phyloP scores from a whole-genome alignment of 106 monocot genomes.

The Dioscorea zingiberensis region DNA sequence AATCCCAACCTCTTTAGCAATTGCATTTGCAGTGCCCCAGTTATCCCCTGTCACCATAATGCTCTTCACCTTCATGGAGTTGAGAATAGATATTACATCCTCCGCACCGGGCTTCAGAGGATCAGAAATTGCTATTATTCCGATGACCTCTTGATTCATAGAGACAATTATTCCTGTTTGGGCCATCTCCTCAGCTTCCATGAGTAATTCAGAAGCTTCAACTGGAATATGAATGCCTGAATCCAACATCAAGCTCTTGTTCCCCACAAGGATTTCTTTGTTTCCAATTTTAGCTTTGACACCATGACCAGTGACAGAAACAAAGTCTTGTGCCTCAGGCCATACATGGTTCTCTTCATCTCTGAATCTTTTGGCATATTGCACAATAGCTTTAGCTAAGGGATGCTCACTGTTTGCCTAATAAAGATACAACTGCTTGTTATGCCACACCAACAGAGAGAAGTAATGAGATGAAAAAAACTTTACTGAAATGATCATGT shows the following conservation, averaged over 20 bases:
- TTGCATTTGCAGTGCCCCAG: conserved; percentile 89
- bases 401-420: conserved; percentile 94
- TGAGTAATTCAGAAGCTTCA: conserved; percentile 70
- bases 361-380: conserved; percentile 67
- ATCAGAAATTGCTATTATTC: conserved; percentile 80
- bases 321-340: conserved; percentile 55
- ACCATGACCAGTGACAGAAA: conserved; percentile 74
- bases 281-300: conserved; percentile 58
- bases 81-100: conserved; percentile 84
- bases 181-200: conserved; percentile 58
- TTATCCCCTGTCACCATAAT: conserved; percentile 97
- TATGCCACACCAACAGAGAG: too few species aligned
- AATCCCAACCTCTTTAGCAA: conserved; percentile 76
- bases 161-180: conserved; percentile 71
- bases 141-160: conserved; percentile 54
- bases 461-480: too few species aligned
- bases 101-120: conserved; percentile 67
- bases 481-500: too few species aligned
- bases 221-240: conserved; percentile 39
- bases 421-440: neutral
- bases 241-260: conserved; percentile 77
- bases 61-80: conserved; percentile 77
- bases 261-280: conserved; percentile 61
- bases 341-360: conserved; percentile 43
- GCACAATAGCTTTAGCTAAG: conserved; percentile 74